These are phyloP conservation scores for Vigna trinervia DNA, from an alignment of 306 rosid species.

Conservation along the genomic window DNA sequence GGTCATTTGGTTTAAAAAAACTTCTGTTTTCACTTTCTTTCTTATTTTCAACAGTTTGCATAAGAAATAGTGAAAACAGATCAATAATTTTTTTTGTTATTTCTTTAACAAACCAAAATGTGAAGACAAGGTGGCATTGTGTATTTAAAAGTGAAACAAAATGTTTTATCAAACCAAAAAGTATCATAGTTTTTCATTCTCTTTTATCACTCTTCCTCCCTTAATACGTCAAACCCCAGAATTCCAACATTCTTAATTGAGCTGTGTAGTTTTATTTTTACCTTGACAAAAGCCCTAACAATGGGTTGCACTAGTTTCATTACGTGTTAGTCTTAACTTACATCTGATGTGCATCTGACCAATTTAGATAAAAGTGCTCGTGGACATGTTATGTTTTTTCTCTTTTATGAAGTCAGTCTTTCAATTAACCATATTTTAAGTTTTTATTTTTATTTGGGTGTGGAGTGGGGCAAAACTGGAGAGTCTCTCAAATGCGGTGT, in stretches of 20 bases:
- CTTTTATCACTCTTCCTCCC: not conserved
- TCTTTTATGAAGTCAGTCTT: slow-evolving; percentile 10
- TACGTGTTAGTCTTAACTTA: not conserved
- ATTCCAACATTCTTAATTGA: not conserved
- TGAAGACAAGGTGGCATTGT: too few relatives aligned
- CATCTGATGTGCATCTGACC: slow-evolving; percentile 7
- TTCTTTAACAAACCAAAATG: too few relatives aligned
- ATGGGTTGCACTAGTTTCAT: slow-evolving; percentile 6
- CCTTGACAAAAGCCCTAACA: not conserved
- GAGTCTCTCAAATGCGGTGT: slow-evolving; percentile 4
- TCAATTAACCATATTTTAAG: slow-evolving; percentile 13
- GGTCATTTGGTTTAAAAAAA: too few relatives aligned
- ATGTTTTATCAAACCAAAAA: too few relatives aligned
- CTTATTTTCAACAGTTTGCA: too few relatives aligned
- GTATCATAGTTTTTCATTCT: not conserved
- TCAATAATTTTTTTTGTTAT: too few relatives aligned
- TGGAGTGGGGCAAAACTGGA: not conserved
- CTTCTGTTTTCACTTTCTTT: too few relatives aligned
- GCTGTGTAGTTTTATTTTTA: not conserved
- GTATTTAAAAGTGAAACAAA: too few relatives aligned
- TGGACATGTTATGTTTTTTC: slow-evolving; percentile 13
- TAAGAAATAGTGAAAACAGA: too few relatives aligned
- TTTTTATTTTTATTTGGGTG: not conserved
- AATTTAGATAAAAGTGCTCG: slow-evolving; percentile 14
- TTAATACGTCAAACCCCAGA: not conserved